Evolutionary conservation across 192 early-diverging fungal species (phyloP), one percentile per base, ranked within the genome.

Genomic region (Coemansia sp.): DNA sequence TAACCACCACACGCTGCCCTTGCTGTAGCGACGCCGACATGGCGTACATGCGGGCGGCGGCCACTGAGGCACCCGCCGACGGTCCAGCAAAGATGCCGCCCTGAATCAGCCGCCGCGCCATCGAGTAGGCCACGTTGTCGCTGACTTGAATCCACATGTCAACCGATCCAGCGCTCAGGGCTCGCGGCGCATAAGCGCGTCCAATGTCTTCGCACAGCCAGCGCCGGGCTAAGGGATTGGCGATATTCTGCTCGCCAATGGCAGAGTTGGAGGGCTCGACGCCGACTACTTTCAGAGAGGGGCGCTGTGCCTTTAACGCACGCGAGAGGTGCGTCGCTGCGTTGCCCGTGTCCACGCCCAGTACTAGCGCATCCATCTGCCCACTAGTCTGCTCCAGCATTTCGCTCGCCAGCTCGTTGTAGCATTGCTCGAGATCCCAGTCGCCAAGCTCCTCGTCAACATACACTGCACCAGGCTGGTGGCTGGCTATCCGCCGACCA

Each of bases 151-250:
- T 78, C 92, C 91, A 92, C 65, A 75, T 79, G 60, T 91, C 91
- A 1, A 91, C 76, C 24, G 86, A 29, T 2, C 62, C 71, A 8
- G 74, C 80, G 33, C 86, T 86, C 50, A 93, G 68, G 7, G 85
- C 80, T 1, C 79, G 70, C 11, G 89, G 88, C 1, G 87, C 84
- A 73, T 90, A 89, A 40, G 83, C 87, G 27, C 83, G 89, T 8
- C 92, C 92, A 33, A 92, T 84, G 62, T 93, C 91, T 65, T 93
- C 92, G 16, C 92, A 76, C 39, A 87, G 84, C 89, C 91, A 91
- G 46, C 87, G 85, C 10, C 63, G 60, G 5, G 76, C 74, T 52
- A 74, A 62, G 50, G 77, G 73, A n/a, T 71, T 74, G 16, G 43
- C 71, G 2, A 66, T 10, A 68, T 66, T 66, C 5, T 66, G 62